Percentiles rank a stretch among this genome's conserved stretches.
These are phyloP conservation scores for Lipomyces yarrowii DNA, from an alignment of 1,139 yeast genomes.

Conservation along the genomic window DNA sequence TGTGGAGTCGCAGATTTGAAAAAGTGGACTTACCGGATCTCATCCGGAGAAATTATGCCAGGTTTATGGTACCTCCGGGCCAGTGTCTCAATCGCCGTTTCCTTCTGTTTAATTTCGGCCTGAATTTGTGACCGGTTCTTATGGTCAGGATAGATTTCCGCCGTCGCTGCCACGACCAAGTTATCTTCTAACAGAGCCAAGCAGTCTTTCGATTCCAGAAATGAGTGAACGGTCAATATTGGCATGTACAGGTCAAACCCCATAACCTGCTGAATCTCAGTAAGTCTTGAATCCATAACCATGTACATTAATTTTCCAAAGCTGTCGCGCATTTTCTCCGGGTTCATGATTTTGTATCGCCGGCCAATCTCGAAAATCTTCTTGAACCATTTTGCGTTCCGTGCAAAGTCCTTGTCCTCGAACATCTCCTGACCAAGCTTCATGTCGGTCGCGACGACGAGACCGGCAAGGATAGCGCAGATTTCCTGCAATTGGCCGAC, in stretches of 20 bases:
- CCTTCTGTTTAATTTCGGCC: constrained; percentile 62
- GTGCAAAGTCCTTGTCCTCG: constrained; percentile 62
- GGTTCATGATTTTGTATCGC: constrained; percentile 77
- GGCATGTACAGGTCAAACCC: constrained; percentile 74
- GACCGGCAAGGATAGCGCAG: constrained; percentile 72
- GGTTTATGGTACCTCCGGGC: constrained; percentile 49
- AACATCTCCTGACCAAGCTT: constrained; percentile 64
- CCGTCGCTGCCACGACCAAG: constrained; percentile 60
- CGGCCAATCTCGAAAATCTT: constrained; percentile 71
- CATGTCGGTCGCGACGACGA: constrained; percentile 71
- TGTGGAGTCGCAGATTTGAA: background rate
- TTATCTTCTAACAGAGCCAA: constrained; percentile 57
- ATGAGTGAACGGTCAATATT: constrained; percentile 59
- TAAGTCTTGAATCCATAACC: constrained; percentile 76
- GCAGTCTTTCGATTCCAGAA: constrained; percentile 49
- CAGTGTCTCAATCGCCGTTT: constrained; percentile 59
- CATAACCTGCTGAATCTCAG: constrained; percentile 66
- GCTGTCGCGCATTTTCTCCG: constrained; percentile 72
- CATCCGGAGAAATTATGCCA: constrained; percentile 50
- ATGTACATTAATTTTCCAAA: constrained; percentile 76
- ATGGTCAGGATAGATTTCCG: constrained; percentile 61
- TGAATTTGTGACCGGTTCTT: constrained; percentile 56
- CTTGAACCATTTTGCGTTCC: constrained; percentile 70
- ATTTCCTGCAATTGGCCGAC: constrained; percentile 69
- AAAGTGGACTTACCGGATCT: constrained; percentile 47